Evolutionary conservation across 805 yeast genomes (phyloP), one percentile per base, ranked within the genome.

Genomic region (Candida michaelii): DNA sequence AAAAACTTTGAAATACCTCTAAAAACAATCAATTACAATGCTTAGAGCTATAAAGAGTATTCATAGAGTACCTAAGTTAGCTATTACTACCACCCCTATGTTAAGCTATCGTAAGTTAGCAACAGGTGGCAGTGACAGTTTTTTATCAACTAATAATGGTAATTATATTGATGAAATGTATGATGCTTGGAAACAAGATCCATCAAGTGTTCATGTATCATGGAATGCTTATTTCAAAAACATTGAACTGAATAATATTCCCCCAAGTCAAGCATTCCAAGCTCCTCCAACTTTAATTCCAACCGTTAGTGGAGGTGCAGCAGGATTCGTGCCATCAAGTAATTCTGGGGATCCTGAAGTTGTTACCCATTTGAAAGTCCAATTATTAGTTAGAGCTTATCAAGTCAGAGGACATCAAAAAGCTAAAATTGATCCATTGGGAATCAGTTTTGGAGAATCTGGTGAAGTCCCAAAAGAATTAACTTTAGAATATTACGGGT

Each of bases 341-440:
- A 64, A 71, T 50, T 79, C 81, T 58, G 65, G 64, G 45, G 65
- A 71, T 50, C 79, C 81, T 58, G 88, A 83, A 51, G 88, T 90
- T 34, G 76, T 85, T 50, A 77, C 87, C 49, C 98, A 93, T 65
- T 79, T 93, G 75, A 93, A 93, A 67, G 95, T 89, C 13, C 99
- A 93, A 76, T 79, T 93, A 55, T 77, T 93, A 56, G 97, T 95
- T 50, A 86, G 99, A 67, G 99, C 99, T 23, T 93, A 90, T 71
- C 99, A 93, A 74, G 99, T 93, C 40, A 83, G 98, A 69, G 99
- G 99, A 53, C 99, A 93, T 67, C 85, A 83, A 66, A 88, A 87
- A 73, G 97, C 98, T 35, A 84, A 82, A 56, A 83, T 89, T 48
- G 99, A 93, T 67, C 99, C 99, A n/a, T 74, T 93, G 60, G 91